Evolutionary conservation across 345 rosid species (phyloP).

Genomic region (Cardamine occulta): DNA sequence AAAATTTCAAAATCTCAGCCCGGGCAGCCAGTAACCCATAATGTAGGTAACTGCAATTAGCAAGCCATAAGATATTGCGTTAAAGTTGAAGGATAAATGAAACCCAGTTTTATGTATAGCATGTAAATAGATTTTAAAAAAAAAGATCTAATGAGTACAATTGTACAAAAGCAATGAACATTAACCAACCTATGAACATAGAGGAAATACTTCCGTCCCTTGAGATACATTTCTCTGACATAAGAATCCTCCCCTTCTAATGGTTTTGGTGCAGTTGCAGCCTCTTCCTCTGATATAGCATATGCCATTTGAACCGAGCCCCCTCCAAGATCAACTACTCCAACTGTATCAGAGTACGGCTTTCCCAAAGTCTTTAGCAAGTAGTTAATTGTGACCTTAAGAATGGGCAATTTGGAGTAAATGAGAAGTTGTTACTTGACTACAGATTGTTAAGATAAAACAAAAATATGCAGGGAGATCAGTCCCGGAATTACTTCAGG

Average conservation of each 20-base stretch:
- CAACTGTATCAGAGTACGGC: slow-evolving; percentile 78
- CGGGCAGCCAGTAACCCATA: slow-evolving; percentile 97
- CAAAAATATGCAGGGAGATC: not conserved
- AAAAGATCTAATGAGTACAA: slow-evolving; percentile 12
- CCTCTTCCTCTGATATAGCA: slow-evolving; percentile 82
- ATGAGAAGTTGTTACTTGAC: slow-evolving; percentile 1
- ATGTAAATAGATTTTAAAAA: not conserved
- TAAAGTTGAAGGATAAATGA: not conserved
- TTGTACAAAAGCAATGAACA: not conserved
- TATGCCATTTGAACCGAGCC: slow-evolving; percentile 99
- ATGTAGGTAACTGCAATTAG: slow-evolving; percentile 74
- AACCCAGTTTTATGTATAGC: not conserved
- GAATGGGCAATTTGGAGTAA: slow-evolving; percentile 10
- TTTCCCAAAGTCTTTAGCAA: slow-evolving; percentile 77
- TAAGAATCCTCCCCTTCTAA: slow-evolving; percentile 74
- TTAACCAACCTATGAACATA: slow-evolving; percentile 87
- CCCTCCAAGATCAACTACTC: slow-evolving; percentile 99
- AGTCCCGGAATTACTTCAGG: not conserved
- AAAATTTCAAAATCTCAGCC: slow-evolving; percentile 80
- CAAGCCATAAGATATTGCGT: slow-evolving; percentile 10
- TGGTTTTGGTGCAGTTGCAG: slow-evolving; percentile 71
- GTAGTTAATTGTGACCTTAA: slow-evolving; percentile 94
- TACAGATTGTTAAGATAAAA: not conserved
- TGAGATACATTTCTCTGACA: slow-evolving; percentile 81
- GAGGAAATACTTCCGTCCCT: slow-evolving; percentile 78